phyloP scores from a whole-genome alignment of 805 yeast species.

The Tetrapisispora namnaoensis region DNA sequence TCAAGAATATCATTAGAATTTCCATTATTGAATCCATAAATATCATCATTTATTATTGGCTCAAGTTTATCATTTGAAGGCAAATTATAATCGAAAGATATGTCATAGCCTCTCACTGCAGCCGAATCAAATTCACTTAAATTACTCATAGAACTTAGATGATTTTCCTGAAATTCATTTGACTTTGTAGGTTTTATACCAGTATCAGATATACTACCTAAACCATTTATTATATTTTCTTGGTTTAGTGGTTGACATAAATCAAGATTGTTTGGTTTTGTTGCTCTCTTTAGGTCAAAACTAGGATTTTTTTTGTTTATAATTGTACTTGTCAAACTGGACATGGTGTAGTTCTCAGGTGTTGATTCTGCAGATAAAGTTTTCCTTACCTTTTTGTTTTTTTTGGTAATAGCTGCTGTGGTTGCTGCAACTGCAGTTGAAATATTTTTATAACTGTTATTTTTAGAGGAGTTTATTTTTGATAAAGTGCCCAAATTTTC shows the following conservation, averaged over 20 bases:
- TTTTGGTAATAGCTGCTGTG: constrained; percentile 6
- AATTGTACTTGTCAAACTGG: not conserved
- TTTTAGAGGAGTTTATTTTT: not conserved
- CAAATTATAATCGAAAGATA: not conserved
- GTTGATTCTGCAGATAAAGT: constrained; percentile 7
- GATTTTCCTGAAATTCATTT: not conserved
- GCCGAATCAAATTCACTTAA: too few species aligned
- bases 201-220: not conserved
- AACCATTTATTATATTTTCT: too few species aligned
- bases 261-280: not conserved
- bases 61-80: constrained; percentile 1
- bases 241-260: not conserved
- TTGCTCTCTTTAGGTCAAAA: not conserved
- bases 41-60: constrained; percentile 3
- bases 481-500: constrained; percentile 3
- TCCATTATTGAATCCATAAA: constrained; percentile 1
- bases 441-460: constrained; percentile 2
- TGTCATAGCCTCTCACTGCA: not conserved
- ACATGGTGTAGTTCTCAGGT: constrained; percentile 3
- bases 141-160: not conserved
- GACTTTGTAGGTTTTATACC: not conserved
- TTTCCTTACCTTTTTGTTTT: not conserved
- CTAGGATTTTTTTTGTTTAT: not conserved
- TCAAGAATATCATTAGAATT: constrained; percentile 3
- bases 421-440: constrained; percentile 4